A percentile compares a stretch with the other conserved stretches of the same genome.
These are phyloP conservation scores for Syzygium syzygioides DNA, from an alignment of 441 rosid species.

Conservation along the genomic window DNA sequence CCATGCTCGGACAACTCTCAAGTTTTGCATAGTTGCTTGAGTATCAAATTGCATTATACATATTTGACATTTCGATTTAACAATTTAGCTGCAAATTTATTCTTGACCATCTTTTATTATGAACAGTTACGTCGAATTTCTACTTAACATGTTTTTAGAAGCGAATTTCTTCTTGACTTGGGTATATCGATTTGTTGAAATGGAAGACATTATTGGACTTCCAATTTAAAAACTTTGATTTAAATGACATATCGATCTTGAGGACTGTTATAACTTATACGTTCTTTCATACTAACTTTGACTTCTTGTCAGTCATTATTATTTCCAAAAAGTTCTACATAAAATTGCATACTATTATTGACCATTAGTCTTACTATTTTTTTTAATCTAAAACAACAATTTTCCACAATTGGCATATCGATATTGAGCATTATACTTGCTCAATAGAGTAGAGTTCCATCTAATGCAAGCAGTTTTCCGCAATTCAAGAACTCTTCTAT, in stretches of 20 bases:
- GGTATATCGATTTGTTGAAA: not conserved
- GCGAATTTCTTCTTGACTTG: not conserved
- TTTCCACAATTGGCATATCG: not conserved
- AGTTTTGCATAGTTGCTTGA: not conserved
- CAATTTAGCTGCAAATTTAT: not conserved
- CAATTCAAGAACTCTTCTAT: not conserved
- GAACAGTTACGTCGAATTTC: not conserved
- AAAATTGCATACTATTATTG: not conserved
- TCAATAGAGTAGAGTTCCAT: not conserved
- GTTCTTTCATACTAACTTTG: not conserved
- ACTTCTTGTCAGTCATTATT: not conserved
- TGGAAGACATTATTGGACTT: not conserved
- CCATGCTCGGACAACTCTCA: not conserved
- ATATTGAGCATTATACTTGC: not conserved
- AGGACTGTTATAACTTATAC: not conserved
- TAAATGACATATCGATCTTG: not conserved
- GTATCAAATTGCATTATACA: not conserved
- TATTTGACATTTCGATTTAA: not conserved
- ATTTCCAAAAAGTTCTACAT: not conserved
- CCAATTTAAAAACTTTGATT: not conserved
- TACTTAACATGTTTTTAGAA: not conserved
- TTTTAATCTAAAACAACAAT: not conserved
- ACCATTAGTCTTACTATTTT: not conserved
- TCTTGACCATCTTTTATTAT: not conserved
- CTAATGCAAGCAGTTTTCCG: not conserved